Evolutionary conservation across 2,329 filamentous ascomycete species (phyloP).

Genomic region (Nigrospora osmanthi): DNA sequence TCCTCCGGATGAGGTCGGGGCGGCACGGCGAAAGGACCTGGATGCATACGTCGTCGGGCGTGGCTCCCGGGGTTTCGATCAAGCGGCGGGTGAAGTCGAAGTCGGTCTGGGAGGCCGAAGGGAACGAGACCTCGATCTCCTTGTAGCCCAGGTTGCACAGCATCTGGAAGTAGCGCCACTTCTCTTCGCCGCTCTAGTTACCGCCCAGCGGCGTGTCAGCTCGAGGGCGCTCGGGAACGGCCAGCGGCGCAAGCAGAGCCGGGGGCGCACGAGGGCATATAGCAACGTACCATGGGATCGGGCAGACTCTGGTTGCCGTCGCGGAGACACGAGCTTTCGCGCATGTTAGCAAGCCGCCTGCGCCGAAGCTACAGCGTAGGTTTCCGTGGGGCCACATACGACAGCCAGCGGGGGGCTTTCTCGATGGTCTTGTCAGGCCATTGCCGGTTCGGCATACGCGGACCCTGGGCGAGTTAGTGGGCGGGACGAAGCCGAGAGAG

Average conservation of each 20-base stretch:
- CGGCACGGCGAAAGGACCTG: conserved; percentile 91
- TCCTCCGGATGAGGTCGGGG: conserved; percentile 81
- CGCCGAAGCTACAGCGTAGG: too few relatives aligned
- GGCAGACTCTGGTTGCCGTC: conserved; percentile 93
- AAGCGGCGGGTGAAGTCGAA: conserved; percentile 89
- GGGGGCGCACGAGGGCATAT: too few relatives aligned
- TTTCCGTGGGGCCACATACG: conserved; percentile 22
- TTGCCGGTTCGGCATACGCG: conserved; percentile 44
- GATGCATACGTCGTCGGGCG: conserved; percentile 84
- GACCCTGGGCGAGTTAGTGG: too few relatives aligned
- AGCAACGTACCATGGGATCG: conserved; percentile 75
- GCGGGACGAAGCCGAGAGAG: too few relatives aligned
- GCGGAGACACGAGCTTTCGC: conserved; percentile 58
- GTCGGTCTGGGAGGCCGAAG: conserved; percentile 88
- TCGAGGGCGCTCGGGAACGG: conserved; percentile 75
- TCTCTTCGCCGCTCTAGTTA: conserved; percentile 94
- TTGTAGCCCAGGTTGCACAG: conserved; percentile 89
- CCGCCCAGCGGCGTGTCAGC: conserved; percentile 89
- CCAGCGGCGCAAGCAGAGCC: too few relatives aligned
- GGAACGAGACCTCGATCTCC: conserved; percentile 95
- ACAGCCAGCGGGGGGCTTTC: conserved; percentile 85
- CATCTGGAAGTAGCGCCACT: conserved; percentile 94
- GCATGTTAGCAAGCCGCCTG: too few relatives aligned
- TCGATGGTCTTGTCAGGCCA: conserved; percentile 79
- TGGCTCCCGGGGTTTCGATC: conserved; percentile 73